phyloP scores from a whole-genome alignment of 2,329 filamentous ascomycete genomes.

The Meredithiella fracta region DNA sequence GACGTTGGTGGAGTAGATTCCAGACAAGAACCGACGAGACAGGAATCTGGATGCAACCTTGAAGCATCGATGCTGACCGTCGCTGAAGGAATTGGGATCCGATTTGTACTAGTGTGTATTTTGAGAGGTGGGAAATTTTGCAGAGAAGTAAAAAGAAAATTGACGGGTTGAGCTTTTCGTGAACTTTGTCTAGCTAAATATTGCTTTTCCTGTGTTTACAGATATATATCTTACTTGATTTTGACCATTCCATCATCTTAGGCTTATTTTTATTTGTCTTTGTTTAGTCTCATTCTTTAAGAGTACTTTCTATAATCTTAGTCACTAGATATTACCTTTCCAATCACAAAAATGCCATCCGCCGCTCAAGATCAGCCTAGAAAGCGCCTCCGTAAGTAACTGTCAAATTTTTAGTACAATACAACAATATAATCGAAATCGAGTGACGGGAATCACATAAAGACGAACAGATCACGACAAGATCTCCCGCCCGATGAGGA shows the following conservation, averaged over 20 bases:
- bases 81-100: background rate
- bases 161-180: no score
- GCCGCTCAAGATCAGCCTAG: slow-evolving; percentile 9
- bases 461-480: no score
- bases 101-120: no score
- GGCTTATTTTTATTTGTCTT: background rate
- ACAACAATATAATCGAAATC: no score
- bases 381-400: slow-evolving; percentile 14
- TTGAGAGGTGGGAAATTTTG: background rate
- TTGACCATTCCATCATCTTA: no score
- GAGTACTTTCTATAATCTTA: background rate
- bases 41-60: background rate
- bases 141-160: background rate
- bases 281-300: background rate
- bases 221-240: no score
- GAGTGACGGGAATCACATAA: no score
- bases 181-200: no score
- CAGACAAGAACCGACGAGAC: background rate
- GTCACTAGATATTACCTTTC: background rate
- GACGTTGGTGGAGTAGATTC: background rate
- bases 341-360: slow-evolving; percentile 9
- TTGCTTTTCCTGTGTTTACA: no score
- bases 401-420: no score
- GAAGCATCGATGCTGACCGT: background rate
- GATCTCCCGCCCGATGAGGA: no score